Conservation (phyloP, 495 filamentous ascomycete species). For the Haplographium delicatum region DNA sequence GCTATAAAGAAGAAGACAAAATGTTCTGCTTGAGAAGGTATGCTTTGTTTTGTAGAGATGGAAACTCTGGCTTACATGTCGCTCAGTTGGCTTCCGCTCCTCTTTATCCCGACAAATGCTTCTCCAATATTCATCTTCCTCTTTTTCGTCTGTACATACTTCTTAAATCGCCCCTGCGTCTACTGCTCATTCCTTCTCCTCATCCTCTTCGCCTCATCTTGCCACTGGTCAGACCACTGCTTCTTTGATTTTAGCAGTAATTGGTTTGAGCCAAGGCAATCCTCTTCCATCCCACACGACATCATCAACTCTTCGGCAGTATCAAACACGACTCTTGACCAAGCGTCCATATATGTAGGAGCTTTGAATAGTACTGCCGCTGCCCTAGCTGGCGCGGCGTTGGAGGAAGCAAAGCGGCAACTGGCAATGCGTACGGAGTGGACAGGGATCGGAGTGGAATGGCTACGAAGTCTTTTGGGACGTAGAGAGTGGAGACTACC, state of each 20-base stretch:
- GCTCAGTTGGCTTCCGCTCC: conserved; percentile 59
- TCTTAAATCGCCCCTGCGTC: conserved; percentile 83
- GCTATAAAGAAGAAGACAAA: conserved; percentile 10
- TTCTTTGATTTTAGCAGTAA: conserved; percentile 80
- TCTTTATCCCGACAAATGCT: conserved; percentile 73
- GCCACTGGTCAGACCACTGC: conserved; percentile 86
- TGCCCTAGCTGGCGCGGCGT: conserved; percentile 58
- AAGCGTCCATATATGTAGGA: conserved; percentile 32
- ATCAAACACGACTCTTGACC: conserved; percentile 20
- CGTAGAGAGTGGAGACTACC: conserved; percentile 76
- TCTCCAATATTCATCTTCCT: conserved; percentile 83
- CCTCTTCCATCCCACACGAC: conserved; percentile 4
- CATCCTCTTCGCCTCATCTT: conserved; percentile 83
- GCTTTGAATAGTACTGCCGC: conserved; percentile 63
- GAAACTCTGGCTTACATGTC: conserved; percentile 2
- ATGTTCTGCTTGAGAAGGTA: conserved; percentile 88
- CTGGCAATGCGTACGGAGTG: conserved; percentile 50
- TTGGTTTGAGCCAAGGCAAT: conserved; percentile 64
- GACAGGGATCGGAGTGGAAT: conserved; percentile 78
- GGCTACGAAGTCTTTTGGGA: conserved; percentile 71
- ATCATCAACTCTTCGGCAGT: conserved; percentile 11
- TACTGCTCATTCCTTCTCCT: conserved; percentile 87
- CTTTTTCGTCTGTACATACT: conserved; percentile 85
- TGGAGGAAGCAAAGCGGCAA: conserved; percentile 55
- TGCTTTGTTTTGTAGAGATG: conserved; percentile 16